Evolutionary conservation across 371 early-diverging fungal genomes (phyloP), one percentile per base, ranked within the genome.

Genomic region (Rhizopus stolonifer): DNA sequence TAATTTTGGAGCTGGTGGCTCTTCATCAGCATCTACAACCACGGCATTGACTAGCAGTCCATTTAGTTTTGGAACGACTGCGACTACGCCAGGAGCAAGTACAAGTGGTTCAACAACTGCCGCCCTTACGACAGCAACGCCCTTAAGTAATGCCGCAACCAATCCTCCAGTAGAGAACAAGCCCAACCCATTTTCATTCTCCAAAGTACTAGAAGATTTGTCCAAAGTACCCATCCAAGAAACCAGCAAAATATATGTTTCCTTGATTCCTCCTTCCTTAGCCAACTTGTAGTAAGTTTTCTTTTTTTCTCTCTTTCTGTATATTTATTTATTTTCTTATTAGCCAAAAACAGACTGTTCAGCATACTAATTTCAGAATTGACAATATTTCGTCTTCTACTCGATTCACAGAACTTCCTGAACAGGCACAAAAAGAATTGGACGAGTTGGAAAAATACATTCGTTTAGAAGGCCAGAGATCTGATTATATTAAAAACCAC

Each of bases 301-400:
- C 4, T 29, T n/a, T 29, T 29, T 29, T 29, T 29, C 11, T 29
- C 29, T 29, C 0, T 9, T 6, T 6, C 2, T 29, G 10, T 34
- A 38, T 36, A 42, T 50, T n/a, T 17, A 39, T 38, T 50, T 17
- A 32, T 17, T 22, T 39, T 38, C n/a, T 33, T n/a, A n/a, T 36
- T 55, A 72, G 72, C 40, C 71, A 65, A 47, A 63, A 60, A 15
- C 71, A 74, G 49, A 49, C 56, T 19, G 62, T 70, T 14, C 56
- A 55, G n/a, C 50, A 69, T 45, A 74, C 75, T 8, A 71, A 56
- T 56, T 77, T 77, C 54, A 55, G 69, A 43, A 73, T 69, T 32
- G 77, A 77, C 32, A 70, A 70, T 29, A 77, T 77, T 19, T 38
- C 61, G 23, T 56, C 60, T 6, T 52, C 54, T 2, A 77, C 74